Evolutionary conservation across 2,329 filamentous ascomycete genomes (phyloP), one percentile per base, ranked within the genome.

Genomic region (Sclerotinia sclerotiorum): DNA sequence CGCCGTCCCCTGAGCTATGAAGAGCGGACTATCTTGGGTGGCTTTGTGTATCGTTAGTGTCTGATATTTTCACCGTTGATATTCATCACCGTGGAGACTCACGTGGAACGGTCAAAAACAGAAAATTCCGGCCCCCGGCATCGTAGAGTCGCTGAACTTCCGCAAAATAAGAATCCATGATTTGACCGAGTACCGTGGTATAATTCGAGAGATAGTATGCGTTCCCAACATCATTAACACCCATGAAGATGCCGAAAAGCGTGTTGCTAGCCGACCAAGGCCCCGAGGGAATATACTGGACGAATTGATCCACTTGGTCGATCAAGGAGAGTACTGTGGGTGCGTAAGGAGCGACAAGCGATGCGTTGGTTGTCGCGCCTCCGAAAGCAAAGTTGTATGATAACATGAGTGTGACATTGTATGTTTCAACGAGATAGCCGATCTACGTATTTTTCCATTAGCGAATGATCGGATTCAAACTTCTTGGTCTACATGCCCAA

Each of bases 151-250:
- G 24, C 60, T 62, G 46, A 1, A 62, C 46, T 13, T 51, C 44
- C 15, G 44, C 21, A 5, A 62, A 62, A 48, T 62, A 62, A 5
- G 44, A 48, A 51, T 51, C 60, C 44, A 62, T 62, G 46, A 51
- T 51, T 19, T 51, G 60, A 6, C 13, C 21, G n/a, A 62, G 46
- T 19, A 48, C 0, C 8, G 27, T 62, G 6, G 44, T 48, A 19
- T 48, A 62, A 15, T 62, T 51, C 15, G 60, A 32, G 29, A 62
- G 11, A 51, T 62, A 39, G n/a, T 49, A 62, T 10, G 60, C 6
- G 29, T 62, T 62, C 21, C 60, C 60, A 21, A 51, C 60, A 62
- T 62, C 60, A 24, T 62, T 62, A n/a, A 62, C 21, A 24, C 60
- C 60, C 11, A 62, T 62, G 44, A 29, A 62, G 5, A 62, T 35